Conservation (phyloP, 192 early-diverging fungal genomes). For the Coemansia sp. region DNA sequence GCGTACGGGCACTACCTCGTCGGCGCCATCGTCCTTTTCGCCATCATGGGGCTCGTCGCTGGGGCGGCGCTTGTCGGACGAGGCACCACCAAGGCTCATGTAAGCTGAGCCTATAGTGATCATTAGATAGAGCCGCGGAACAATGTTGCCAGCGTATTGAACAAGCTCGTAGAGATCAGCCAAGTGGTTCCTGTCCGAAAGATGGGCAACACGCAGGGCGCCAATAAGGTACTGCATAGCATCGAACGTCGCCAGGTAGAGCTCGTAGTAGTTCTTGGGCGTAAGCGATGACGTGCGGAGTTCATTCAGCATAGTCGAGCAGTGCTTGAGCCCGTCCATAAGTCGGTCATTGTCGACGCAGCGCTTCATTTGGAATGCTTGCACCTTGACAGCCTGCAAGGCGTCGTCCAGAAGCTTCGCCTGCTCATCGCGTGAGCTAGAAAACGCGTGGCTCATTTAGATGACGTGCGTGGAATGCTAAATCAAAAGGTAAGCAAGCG, state of each 20-base stretch:
- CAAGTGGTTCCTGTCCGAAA: conserved; percentile 75
- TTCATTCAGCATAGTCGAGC: conserved; percentile 97
- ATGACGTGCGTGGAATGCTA: background rate
- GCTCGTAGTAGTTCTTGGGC: conserved; percentile 99
- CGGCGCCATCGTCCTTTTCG: conserved; percentile 14
- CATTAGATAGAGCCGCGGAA: conserved; percentile 99
- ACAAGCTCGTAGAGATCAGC: conserved; percentile 98
- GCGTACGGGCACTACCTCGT: conserved; percentile 84
- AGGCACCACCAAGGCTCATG: conserved; percentile 75
- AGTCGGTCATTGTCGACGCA: conserved; percentile 88
- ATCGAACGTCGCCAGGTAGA: conserved; percentile 99
- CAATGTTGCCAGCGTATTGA: conserved; percentile 97
- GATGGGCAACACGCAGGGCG: conserved; percentile 91
- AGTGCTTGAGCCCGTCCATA: conserved; percentile 98
- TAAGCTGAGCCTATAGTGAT: conserved; percentile 97
- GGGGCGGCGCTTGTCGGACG: background rate
- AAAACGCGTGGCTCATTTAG: conserved; percentile 48
- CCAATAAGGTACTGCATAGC: conserved; percentile 91
- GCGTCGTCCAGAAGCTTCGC: conserved; percentile 91
- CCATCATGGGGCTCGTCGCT: conserved; percentile 4
- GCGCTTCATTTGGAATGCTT: conserved; percentile 94
- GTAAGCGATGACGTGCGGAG: conserved; percentile 93
- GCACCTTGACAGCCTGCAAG: conserved; percentile 88
- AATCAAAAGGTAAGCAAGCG: background rate
- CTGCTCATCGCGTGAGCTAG: conserved; percentile 75